These are phyloP conservation scores for Tolypocladium tundrense DNA, from an alignment of 2,329 filamentous ascomycete genomes.

Conservation along the genomic window DNA sequence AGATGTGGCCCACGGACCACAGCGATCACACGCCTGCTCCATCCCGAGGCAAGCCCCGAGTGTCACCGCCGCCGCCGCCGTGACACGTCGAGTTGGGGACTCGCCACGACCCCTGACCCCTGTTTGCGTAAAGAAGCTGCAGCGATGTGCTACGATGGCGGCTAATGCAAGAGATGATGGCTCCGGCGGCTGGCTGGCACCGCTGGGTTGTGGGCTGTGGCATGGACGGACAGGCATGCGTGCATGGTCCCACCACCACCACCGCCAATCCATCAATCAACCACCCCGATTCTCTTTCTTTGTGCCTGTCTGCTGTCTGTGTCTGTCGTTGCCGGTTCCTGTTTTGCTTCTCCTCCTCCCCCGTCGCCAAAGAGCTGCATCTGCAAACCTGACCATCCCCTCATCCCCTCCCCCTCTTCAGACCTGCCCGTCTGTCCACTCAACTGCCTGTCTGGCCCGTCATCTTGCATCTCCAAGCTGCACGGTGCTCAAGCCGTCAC, in stretches of 20 bases:
- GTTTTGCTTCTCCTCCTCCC: background rate
- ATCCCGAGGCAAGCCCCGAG: background rate
- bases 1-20: background rate
- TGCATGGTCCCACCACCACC: background rate
- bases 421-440: background rate
- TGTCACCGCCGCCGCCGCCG: background rate
- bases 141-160: background rate
- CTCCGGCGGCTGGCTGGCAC: background rate
- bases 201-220: background rate
- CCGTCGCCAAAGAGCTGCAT: background rate
- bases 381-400: background rate
- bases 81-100: background rate
- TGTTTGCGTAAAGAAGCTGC: background rate
- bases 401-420: background rate
- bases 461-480: background rate
- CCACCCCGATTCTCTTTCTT: background rate
- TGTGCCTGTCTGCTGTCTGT: background rate
- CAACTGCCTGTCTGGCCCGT: background rate
- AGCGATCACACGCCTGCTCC: background rate
- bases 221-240: background rate
- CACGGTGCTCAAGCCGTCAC: conserved; percentile 1
- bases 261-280: background rate
- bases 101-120: conserved; percentile 1
- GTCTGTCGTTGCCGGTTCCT: background rate
- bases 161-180: background rate